Base-by-base conservation (phyloP, 2,329 filamentous ascomycete species). In the Penicillium sp. region DNA sequence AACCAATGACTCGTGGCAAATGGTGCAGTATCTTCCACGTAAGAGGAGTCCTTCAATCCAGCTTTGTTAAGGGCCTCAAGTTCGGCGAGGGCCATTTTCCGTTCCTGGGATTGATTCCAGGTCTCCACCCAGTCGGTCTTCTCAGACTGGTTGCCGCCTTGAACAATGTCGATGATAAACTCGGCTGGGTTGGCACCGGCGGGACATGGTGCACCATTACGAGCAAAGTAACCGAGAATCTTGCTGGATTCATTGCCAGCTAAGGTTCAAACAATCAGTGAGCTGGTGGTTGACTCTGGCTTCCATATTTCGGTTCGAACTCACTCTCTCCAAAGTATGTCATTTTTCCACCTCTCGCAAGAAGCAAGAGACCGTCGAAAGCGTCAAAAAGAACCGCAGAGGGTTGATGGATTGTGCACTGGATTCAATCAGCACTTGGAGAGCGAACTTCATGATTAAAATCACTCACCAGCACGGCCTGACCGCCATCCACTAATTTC, bases 381-480 rank as follows among this genome's bases (percentile, higher is more conserved):
- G 83, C 75, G 7, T 81, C 75, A 46, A 87, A 86, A 0, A 87
- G 70, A 8, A 82, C 77, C 0, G 82, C 80, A 1, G 81, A 84
- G 0, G 84, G 84, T 63, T 87, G 84, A 56, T 87, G 84, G 36
- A 87, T 86, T 0, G 84, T 87, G 50, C 65, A 67, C 63, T 66
- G 13, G 5, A 36, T 6, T 26, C 5, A 2, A 27, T 56, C 32
- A 59, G 46, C 25, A 38, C 9, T 9, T 2, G 12, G 4, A 2
- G 28, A 9, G 26, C 9, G 9, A 9, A 25, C 0, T 0, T 3
- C 3, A 25, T 1, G 4, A 27, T 18, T 39, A 43, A 2, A 13
- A 42, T 25, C 9, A 49, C 54, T 47, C 49, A 82, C 81, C 1
- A 87, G 68, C 1, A 87, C 78, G 4, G 84, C 82, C 56, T 87